These are phyloP conservation scores for Cordyceps militaris DNA, from an alignment of 2,329 filamentous ascomycete genomes.

Conservation along the genomic window DNA sequence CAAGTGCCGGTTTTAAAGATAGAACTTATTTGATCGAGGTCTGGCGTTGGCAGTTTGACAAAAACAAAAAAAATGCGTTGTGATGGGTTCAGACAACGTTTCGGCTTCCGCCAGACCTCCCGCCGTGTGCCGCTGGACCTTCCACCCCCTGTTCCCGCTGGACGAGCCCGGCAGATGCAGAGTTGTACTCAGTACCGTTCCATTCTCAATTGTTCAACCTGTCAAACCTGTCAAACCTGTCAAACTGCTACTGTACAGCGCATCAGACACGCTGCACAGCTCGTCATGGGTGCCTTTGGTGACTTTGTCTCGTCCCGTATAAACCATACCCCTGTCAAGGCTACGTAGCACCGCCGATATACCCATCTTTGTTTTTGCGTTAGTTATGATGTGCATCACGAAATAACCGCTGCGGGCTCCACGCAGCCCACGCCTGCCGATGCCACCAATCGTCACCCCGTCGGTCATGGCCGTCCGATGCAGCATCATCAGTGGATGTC, in stretches of 20 bases:
- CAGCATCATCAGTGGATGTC: not conserved
- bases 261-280: not conserved
- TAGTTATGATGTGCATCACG: constrained; percentile 1
- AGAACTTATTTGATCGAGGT: too few relatives aligned
- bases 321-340: not conserved
- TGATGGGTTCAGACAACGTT: not conserved
- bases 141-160: not conserved
- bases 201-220: too few relatives aligned
- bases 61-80: too few relatives aligned
- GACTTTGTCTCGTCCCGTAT: not conserved
- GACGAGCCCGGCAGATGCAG: not conserved
- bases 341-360: not conserved
- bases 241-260: not conserved
- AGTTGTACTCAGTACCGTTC: too few relatives aligned
- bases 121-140: not conserved
- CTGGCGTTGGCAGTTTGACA: too few relatives aligned
- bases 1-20: too few relatives aligned
- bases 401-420: not conserved
- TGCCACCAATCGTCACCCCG: constrained; percentile 10
- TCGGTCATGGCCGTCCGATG: not conserved
- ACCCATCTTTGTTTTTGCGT: not conserved
- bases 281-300: not conserved
- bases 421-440: constrained; percentile 4
- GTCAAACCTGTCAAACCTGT: too few relatives aligned
- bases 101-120: not conserved